phyloP scores from a whole-genome alignment of 164 flowering plant species.

The Liquidambar formosana region DNA sequence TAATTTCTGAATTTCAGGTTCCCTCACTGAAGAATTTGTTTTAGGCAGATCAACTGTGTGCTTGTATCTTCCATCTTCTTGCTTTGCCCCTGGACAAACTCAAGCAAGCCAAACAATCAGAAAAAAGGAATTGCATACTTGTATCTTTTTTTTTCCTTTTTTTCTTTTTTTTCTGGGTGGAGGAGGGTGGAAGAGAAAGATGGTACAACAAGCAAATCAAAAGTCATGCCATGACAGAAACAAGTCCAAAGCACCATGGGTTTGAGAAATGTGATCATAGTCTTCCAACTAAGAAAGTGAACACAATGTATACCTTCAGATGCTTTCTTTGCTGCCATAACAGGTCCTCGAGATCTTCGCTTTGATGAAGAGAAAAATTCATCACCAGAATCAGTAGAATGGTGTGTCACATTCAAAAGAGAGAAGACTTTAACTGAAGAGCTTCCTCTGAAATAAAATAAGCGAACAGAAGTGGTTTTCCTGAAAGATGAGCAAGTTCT shows the following conservation, averaged over 20 bases:
- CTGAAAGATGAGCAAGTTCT: slow-evolving; percentile 49
- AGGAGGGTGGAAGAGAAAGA: neutral
- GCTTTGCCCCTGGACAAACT: slow-evolving; percentile 57
- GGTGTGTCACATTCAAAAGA: slow-evolving; percentile 26
- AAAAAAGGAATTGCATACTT: neutral
- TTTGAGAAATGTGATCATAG: neutral
- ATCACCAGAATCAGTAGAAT: slow-evolving; percentile 35
- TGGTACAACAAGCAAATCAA: neutral
- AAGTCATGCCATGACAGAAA: neutral
- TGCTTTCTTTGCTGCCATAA: slow-evolving; percentile 85
- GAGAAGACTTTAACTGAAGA: slow-evolving; percentile 30
- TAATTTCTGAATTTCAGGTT: slow-evolving; percentile 93
- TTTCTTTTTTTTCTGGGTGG: no score
- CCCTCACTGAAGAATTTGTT: slow-evolving; percentile 81
- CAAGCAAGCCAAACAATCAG: slow-evolving; percentile 20
- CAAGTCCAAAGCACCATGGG: neutral
- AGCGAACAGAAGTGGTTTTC: slow-evolving; percentile 33
- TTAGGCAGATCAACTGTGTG: slow-evolving; percentile 92
- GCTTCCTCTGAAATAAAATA: slow-evolving; percentile 36
- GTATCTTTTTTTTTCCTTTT: no score
- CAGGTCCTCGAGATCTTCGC: slow-evolving; percentile 77
- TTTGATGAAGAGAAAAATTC: slow-evolving; percentile 46
- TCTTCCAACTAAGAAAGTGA: neutral
- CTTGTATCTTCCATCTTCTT: slow-evolving; percentile 87
- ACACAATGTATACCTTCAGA: slow-evolving; percentile 48